Evolutionary conservation across 345 rosid genomes (phyloP), one percentile per base, ranked within the genome.

Genomic region (Camelina hispida): DNA sequence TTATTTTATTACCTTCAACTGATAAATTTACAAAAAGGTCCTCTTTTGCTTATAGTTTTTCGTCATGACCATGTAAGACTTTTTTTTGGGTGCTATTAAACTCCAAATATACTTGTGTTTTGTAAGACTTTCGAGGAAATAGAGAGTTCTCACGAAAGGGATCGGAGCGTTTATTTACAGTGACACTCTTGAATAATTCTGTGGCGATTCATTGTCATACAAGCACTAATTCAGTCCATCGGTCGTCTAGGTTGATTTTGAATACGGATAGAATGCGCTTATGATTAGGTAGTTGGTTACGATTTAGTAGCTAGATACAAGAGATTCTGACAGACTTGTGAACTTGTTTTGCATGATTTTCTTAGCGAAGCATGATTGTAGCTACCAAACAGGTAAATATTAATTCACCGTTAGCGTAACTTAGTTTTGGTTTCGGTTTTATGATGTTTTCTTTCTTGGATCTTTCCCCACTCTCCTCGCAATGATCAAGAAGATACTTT

Each of bases 121-220:
- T n/a, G 22, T 20, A 23, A 61, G 50, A 52, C 43, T 51, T 72
- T 40, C 43, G 58, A 22, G 9, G 9, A 71, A 60, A 61, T 9
- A 48, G 43, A 11, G 9, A 3, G 12, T 50, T 17, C 12, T 17
- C 12, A 18, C 23, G 54, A 50, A 17, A 18, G 50, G 51, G 4
- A 46, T 4, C 9, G 47, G 4, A 46, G 9, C 9, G 47, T 44
- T n/a, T 46, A 6, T n/a, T n/a, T 0, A 9, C 18, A 46, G 51
- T 46, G 17, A 16, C 9, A 5, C 5, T 43, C 47, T 43, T 43
- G n/a, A 14, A 46, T 9, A 46, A 15, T 0, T 6, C 17, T 6
- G 9, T 44, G 17, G 50, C n/a, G 50, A 6, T 46, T 46, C 50
- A 48, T 48, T 1, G 53, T 3, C 12, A 28, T 4, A 48, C 53